Evolutionary conservation across 2,329 filamentous ascomycete species (phyloP), one percentile per base, ranked within the genome.

Genomic region (Fusarium sp.): DNA sequence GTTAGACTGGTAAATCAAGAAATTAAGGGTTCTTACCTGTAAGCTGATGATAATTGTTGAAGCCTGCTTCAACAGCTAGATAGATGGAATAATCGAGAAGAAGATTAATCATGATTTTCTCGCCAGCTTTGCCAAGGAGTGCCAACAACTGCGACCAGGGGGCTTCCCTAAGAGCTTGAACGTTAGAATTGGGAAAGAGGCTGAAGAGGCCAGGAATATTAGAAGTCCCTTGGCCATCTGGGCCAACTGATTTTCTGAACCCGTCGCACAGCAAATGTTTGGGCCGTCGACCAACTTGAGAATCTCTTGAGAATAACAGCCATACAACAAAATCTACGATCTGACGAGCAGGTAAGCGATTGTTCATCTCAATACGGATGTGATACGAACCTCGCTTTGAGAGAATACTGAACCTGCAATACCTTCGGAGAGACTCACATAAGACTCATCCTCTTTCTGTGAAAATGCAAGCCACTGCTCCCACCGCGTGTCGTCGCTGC

Each of bases 221-320:
- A 33, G 82, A 82, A 11, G 64, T 63, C 3, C 57, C 60, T 14
- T 76, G 67, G 8, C 74, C 73, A 8, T 66, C 72, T 25, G 76
- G 78, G 31, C 70, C 74, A 33, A 70, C 69, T 25, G 79, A 76
- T 69, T 84, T 87, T 71, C 90, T 88, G 72, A 90, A 97, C 23
- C 95, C 95, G 81, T 97, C 90, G 70, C 93, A 94, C 6, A 99
- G 85, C 7, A 97, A 74, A 79, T 97, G 92, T 49, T 87, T 85
- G 3, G 91, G 90, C 73, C 85, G 87, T 48, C 66, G 35, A 11
- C 68, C 82, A 77, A 59, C 78, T 79, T 27, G 75, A 31, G 83
- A 80, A 17, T 82, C 79, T 69, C 86, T 84, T 14, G 86, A 87
- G 77, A 97, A 97, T 3, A 97, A 81, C 11, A 87, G 83, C 88